A percentile compares a stretch with the other conserved stretches of the same genome.
Conservation (phyloP, 148 eudicot species). For the Vaccinium myrtillus region DNA sequence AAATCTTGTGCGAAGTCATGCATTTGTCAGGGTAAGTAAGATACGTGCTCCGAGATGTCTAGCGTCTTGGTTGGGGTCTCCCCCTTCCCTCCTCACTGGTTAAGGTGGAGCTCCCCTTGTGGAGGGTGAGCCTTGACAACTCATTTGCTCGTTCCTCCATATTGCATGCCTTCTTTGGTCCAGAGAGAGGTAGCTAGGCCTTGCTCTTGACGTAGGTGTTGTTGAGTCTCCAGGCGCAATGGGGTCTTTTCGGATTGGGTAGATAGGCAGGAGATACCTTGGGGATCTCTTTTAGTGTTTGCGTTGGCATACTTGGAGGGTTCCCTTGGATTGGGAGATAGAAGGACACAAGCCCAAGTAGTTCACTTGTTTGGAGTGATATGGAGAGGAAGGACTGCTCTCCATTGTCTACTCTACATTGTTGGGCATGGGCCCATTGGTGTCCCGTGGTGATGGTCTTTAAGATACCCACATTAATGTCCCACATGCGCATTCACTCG, state of each 20-base stretch:
- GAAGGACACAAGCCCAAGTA: background rate
- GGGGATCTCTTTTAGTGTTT: background rate
- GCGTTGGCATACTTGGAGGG: background rate
- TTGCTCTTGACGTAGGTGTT: background rate
- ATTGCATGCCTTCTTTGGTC: background rate
- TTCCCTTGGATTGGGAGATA: background rate
- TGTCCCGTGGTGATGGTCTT: background rate
- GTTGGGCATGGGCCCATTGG: background rate
- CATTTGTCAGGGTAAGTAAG: background rate
- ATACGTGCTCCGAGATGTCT: background rate
- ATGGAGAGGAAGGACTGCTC: background rate
- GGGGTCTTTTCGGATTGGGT: background rate
- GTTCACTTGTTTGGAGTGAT: background rate
- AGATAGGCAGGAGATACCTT: background rate
- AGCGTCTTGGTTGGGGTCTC: background rate
- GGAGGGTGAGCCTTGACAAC: background rate
- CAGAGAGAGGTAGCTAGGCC: background rate
- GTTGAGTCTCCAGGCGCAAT: background rate
- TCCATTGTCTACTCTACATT: background rate
- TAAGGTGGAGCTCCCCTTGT: background rate
- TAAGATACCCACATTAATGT: background rate
- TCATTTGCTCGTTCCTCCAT: background rate
- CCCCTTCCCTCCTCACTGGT: background rate
- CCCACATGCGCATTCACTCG: background rate
- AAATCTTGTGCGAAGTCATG: background rate